Base-by-base conservation (phyloP, 2,329 filamentous ascomycete species). In the Alternaria arborescens region DNA sequence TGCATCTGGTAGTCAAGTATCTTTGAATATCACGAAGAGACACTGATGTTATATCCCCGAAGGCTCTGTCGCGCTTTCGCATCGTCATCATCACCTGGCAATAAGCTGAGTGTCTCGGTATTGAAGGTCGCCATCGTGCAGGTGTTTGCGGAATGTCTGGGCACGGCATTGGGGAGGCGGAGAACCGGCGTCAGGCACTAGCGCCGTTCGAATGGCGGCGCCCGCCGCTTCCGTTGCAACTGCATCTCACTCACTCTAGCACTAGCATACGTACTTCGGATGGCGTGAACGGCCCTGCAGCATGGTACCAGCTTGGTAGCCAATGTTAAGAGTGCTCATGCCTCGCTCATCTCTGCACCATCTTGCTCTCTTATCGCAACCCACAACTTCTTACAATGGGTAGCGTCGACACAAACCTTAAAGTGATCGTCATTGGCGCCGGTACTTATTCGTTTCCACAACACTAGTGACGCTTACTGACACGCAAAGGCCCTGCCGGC, bases 401-500 rank as follows among this genome's bases (percentile, higher is more conserved):
- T 34, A 57, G 32, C 41, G 50, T 54, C 5, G 52, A 56, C 40
- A 32, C n/a, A 14, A 36, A n/a, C 14, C 12, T 72, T 60, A 72
- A 67, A 32, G 67, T 71, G 8, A 58, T 73, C n/a, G 58, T 73
- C 12, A 67, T 73, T 8, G 71, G 71, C 42, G 71, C 71, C 57
- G 71, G 71, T 72, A 47, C n/a, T 14, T 16, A 24, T 14, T 2
- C 16, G 12, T 4, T 5, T 11, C 30, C 5, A 5, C 14, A 1
- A 4, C 30, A 12, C 20, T 12, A 38, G 1, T 36, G 1, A 26
- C 6, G 5, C 12, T 5, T 22, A 22, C 47, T 60, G 5, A 62
- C 47, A 60, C 32, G 5, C 28, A 8, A 55, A 82, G 80, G 79
- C 16, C 78, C 77, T 43, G 80, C 79, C 16, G 80, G 80, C 8